Conservation (phyloP, 2,329 filamentous ascomycete species). For the Beauveria bassiana region DNA sequence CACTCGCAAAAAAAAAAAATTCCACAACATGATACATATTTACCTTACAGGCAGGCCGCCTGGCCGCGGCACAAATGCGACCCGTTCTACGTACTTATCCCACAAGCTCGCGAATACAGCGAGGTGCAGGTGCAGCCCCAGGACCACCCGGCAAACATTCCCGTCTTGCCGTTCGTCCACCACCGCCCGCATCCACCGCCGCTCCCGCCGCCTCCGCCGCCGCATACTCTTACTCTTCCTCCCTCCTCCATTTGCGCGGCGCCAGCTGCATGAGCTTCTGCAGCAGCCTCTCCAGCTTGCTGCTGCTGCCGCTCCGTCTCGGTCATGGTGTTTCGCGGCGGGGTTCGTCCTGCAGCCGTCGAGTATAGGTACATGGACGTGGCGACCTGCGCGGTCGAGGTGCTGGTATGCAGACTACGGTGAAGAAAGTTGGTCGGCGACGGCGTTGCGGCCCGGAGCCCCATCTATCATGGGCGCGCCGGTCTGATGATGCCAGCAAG, state of each 20-base stretch:
- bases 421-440: too few relatives aligned
- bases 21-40: conserved; percentile 45
- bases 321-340: conserved; percentile 32
- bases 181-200: too few relatives aligned
- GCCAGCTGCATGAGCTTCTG: not conserved
- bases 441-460: too few relatives aligned
- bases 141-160: not conserved
- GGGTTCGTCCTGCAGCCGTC: too few relatives aligned
- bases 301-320: conserved; percentile 5
- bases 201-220: too few relatives aligned
- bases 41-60: conserved; percentile 12
- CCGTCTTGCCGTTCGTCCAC: not conserved
- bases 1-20: conserved; percentile 34
- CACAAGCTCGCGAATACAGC: not conserved
- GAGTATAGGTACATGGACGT: too few relatives aligned
- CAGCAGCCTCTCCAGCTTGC: not conserved
- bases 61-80: conserved; percentile 19
- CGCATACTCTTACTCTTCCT: not conserved
- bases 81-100: conserved; percentile 3
- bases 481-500: too few relatives aligned
- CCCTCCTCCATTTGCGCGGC: not conserved
- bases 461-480: too few relatives aligned
- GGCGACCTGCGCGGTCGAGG: too few relatives aligned
- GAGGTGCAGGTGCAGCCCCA: conserved; percentile 4
- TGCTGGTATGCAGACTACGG: too few relatives aligned